A percentile compares a stretch with the other conserved stretches of the same genome.
Conservation (phyloP, 176 grass and related monocot species). For the Bonia amplexicaulis region DNA sequence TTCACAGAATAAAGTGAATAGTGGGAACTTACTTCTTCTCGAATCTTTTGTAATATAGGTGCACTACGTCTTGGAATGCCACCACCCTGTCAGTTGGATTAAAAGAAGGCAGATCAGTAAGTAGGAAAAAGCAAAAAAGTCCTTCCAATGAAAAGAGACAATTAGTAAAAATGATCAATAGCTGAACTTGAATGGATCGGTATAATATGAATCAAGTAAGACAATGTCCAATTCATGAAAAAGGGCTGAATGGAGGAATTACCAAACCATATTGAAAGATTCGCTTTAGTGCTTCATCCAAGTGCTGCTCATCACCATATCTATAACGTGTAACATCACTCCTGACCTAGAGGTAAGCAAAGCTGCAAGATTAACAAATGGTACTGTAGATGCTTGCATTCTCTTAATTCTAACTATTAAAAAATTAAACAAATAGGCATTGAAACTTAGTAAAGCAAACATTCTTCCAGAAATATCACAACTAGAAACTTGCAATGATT, state of each 20-base stretch:
- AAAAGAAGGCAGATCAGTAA: slow-evolving; percentile 10
- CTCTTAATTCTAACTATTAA: too few species aligned
- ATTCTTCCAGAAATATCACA: slow-evolving; percentile 5
- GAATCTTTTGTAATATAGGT: slow-evolving; percentile 64
- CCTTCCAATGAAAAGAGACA: background rate
- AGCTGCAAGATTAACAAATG: background rate
- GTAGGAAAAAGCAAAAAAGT: slow-evolving; percentile 9
- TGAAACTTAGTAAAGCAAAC: background rate
- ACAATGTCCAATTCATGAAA: background rate
- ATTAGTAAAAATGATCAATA: background rate
- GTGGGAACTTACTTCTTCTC: slow-evolving; percentile 62
- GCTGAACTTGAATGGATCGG: background rate
- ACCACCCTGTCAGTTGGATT: slow-evolving; percentile 43
- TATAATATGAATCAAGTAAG: background rate
- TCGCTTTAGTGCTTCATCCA: slow-evolving; percentile 77
- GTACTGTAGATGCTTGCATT: too few species aligned
- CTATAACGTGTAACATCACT: slow-evolving; percentile 79
- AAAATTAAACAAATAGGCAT: background rate
- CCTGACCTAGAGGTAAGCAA: slow-evolving; percentile 52
- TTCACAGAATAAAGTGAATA: background rate
- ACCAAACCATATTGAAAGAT: slow-evolving; percentile 96
- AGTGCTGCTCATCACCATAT: slow-evolving; percentile 88
- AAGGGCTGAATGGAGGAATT: background rate
- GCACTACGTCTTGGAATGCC: slow-evolving; percentile 75
- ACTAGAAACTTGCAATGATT: background rate